These are phyloP conservation scores for Leptosphaerulina australis DNA, from an alignment of 2,329 filamentous ascomycete genomes.

Conservation along the genomic window DNA sequence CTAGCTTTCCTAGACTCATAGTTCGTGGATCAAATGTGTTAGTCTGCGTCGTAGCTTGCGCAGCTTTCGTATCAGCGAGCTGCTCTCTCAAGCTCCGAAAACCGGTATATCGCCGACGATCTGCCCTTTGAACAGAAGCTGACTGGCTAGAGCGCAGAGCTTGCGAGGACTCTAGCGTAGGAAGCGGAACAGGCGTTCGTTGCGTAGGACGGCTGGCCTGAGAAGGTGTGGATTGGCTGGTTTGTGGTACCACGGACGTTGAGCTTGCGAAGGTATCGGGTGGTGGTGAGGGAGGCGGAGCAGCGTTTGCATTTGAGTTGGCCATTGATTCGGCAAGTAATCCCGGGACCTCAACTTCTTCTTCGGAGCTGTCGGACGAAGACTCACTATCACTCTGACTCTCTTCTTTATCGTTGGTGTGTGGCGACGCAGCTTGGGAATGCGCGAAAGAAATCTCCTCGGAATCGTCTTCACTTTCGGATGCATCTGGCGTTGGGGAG, in stretches of 20 bases:
- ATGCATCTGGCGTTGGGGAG: conserved; percentile 30
- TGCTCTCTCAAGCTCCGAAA: conserved; percentile 23
- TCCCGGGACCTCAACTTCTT: conserved; percentile 20
- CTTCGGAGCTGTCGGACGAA: conserved; percentile 20
- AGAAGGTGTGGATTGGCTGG: conserved; percentile 14
- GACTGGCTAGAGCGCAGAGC: conserved; percentile 19
- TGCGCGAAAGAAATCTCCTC: conserved; percentile 10
- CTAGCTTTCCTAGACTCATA: conserved; percentile 17
- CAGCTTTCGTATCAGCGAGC: conserved; percentile 18
- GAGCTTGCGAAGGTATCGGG: background rate
- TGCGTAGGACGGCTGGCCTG: conserved; percentile 1
- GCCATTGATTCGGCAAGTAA: background rate
- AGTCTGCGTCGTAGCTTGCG: conserved; percentile 9
- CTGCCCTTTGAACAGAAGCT: conserved; percentile 16
- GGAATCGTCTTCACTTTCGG: conserved; percentile 25
- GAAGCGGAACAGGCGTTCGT: conserved; percentile 15
- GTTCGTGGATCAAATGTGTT: conserved; percentile 21
- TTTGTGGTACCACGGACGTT: conserved; percentile 10
- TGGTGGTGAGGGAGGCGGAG: conserved; percentile 25
- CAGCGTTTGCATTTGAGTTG: background rate
- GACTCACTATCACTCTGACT: conserved; percentile 18
- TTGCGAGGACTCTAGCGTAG: conserved; percentile 15
- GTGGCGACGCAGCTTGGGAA: conserved; percentile 7
- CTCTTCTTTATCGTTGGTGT: conserved; percentile 1
- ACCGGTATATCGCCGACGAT: conserved; percentile 17